Evolutionary conservation across 352 stramenopile species (phyloP), one percentile per base, ranked within the genome.

Genomic region (Pythium scleroteichum): DNA sequence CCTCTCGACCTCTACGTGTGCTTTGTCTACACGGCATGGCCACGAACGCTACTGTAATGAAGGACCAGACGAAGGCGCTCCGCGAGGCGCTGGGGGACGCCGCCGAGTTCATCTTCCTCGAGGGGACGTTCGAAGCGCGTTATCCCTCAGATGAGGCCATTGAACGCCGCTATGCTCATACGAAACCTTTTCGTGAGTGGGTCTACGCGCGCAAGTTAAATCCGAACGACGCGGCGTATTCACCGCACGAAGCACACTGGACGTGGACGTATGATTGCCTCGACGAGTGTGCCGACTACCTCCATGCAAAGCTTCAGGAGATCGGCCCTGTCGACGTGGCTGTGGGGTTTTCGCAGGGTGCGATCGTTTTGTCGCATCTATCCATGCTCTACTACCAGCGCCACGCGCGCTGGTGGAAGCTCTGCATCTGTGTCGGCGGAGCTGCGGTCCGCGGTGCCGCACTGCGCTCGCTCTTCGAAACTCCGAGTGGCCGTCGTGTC

Each of bases 311-410:
- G 55, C 57, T 92, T 4, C 54, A 59, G 1, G 42, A 69, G 32
- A 63, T 85, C 26, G 76, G 78, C 0, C 73, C 80, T 0, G 75
- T 87, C 44, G 82, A 92, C 49, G 72, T 79, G 20, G 68, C 82
- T 12, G 27, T 89, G 17, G 78, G 77, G 3, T 93, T 92, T 59
- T 93, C 81, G 0, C 83, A 93, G 33, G 81, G 83, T 8, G 77
- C 65, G 8, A 68, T 82, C 42, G 65, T 85, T 17, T 65, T 75
- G 48, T 78, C 74, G 12, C 56, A 71, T 29, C 56, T 86, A 16
- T 64, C 72, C 19, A 78, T 79, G 76, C 73, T 71, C 58, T 79
- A 72, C 22, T 16, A 32, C 23, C 41, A 76, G 27, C 58, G 39
- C 22, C 10, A 59, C 5, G 62, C 73, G 3, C 49, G 50, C 9